Evolutionary conservation across 306 rosid species (phyloP).

Genomic region (Coriaria nepalensis): DNA sequence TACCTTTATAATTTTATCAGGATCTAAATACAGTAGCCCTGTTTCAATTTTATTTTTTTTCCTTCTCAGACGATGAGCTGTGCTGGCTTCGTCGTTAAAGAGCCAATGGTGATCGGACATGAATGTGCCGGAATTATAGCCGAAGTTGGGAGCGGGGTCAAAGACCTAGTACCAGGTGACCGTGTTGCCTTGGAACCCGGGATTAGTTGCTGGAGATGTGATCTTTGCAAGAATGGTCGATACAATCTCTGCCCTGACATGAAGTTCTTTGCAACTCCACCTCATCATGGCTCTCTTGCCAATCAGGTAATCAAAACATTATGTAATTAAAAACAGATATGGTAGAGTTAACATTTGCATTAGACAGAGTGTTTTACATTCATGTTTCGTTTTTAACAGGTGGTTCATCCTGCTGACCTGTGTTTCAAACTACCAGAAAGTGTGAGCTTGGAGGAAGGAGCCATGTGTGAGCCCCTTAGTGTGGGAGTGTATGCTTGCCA

Average conservation of each 20-base stretch:
- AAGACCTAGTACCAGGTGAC: slow-evolving; percentile 46
- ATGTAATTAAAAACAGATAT: background rate
- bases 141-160: slow-evolving; percentile 64
- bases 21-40: too few relatives aligned
- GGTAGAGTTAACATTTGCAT: too few relatives aligned
- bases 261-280: slow-evolving; percentile 91
- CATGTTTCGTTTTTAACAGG: slow-evolving; percentile 24
- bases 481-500: slow-evolving; percentile 94
- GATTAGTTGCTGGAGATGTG: slow-evolving; percentile 73
- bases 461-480: slow-evolving; percentile 90
- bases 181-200: slow-evolving; percentile 85
- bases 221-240: slow-evolving; percentile 62
- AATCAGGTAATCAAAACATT: slow-evolving; percentile 47
- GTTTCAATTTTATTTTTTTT: slow-evolving; percentile 11
- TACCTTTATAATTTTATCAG: too few relatives aligned
- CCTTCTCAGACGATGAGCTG: slow-evolving; percentile 49
- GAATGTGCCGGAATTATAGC: slow-evolving; percentile 90
- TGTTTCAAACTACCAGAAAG: slow-evolving; percentile 76
- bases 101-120: slow-evolving; percentile 94
- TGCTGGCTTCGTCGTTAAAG: slow-evolving; percentile 63
- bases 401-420: slow-evolving; percentile 85
- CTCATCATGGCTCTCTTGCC: slow-evolving; percentile 85
- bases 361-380: slow-evolving; percentile 7
- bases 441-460: slow-evolving; percentile 89
- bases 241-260: slow-evolving; percentile 80